Conservation (phyloP, 805 yeast genomes). For the Martiniozyma abietophila region DNA sequence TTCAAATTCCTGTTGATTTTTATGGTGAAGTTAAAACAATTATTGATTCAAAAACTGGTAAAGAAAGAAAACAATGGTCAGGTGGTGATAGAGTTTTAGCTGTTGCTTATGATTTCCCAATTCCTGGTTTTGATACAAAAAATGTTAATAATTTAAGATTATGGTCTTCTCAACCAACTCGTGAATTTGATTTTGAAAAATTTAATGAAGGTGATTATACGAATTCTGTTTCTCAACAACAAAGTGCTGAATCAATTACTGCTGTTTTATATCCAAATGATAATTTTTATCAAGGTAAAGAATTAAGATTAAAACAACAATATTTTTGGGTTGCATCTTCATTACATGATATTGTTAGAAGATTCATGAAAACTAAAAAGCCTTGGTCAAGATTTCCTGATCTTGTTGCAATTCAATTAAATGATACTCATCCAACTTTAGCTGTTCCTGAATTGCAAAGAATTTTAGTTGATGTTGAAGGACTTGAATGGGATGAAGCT, state of each 20-base stretch:
- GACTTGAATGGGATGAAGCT: conserved; percentile 71
- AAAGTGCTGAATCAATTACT: conserved; percentile 84
- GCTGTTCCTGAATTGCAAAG: conserved; percentile 87
- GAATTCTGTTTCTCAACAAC: conserved; percentile 76
- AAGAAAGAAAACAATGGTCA: conserved; percentile 58
- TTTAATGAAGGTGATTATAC: conserved; percentile 88
- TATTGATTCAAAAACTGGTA: conserved; percentile 43
- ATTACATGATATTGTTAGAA: conserved; percentile 78
- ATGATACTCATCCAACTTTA: conserved; percentile 90
- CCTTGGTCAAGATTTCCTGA: conserved; percentile 81
- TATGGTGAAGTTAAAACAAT: conserved; percentile 69
- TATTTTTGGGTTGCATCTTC: conserved; percentile 97
- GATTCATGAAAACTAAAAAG: conserved; percentile 70
- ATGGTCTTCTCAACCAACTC: conserved; percentile 86
- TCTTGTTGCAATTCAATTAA: conserved; percentile 83
- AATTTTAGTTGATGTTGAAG: conserved; percentile 75
- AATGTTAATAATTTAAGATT: conserved; percentile 83
- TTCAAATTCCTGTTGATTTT: conserved; percentile 83
- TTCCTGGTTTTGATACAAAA: conserved; percentile 78
- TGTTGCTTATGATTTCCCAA: conserved; percentile 83
- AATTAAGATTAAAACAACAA: conserved; percentile 86
- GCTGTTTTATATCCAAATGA: conserved; percentile 92
- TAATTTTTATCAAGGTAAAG: conserved; percentile 86
- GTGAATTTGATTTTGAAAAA: conserved; percentile 84
- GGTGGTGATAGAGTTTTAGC: conserved; percentile 90